These are phyloP conservation scores for Scedosporium boydii DNA, from an alignment of 2,329 filamentous ascomycete species.

Conservation along the genomic window DNA sequence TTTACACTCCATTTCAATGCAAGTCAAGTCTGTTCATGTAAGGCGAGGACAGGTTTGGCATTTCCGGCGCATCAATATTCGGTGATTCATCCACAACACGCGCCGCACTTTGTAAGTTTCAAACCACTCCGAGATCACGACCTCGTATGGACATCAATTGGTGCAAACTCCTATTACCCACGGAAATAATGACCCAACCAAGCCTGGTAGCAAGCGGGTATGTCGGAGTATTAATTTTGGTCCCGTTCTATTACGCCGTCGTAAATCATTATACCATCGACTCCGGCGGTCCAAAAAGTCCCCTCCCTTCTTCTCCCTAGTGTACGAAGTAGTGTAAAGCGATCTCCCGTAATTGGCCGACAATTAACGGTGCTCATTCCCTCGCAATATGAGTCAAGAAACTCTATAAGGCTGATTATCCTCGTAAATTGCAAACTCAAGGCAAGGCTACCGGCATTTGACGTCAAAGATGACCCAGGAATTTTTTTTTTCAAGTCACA, in stretches of 20 bases:
- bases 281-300: no score
- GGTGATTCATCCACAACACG: no score
- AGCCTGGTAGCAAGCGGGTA: neutral
- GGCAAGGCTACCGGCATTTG: neutral
- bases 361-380: neutral
- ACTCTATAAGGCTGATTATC: neutral
- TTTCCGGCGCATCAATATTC: no score
- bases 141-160: no score
- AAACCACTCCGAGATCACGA: no score
- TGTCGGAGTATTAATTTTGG: neutral
- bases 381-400: neutral
- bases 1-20: no score
- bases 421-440: neutral
- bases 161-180: neutral
- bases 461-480: neutral
- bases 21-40: no score
- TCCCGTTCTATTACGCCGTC: neutral
- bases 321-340: neutral
- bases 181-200: neutral
- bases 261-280: neutral
- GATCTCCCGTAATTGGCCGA: neutral
- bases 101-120: no score
- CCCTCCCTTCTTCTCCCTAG: no score
- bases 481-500: neutral
- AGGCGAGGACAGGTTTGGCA: no score